Percentiles rank a stretch among this genome's conserved stretches.
phyloP scores from a whole-genome alignment of 441 rosid species.

The Syzygium syzygioides region DNA sequence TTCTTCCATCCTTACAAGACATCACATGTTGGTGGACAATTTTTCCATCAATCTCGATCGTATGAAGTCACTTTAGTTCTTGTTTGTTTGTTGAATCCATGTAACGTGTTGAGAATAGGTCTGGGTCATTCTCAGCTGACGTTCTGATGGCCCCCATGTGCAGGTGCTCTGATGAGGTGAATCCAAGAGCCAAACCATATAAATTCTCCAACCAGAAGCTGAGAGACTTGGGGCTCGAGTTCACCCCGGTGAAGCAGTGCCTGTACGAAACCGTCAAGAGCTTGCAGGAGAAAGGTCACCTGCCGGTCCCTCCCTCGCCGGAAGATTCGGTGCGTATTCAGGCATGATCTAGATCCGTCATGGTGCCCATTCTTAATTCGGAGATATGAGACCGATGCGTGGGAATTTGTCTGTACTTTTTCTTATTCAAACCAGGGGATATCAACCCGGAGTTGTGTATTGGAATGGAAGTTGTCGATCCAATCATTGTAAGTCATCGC shows the following conservation, averaged over 20 bases:
- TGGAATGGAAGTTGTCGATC: not conserved
- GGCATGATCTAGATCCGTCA: not conserved
- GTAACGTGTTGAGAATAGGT: not conserved
- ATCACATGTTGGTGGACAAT: not conserved
- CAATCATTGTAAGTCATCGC: not conserved
- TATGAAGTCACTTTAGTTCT: not conserved
- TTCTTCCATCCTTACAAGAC: not conserved
- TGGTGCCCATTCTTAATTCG: not conserved
- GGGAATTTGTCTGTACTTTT: not conserved
- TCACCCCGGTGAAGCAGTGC: conserved; percentile 81
- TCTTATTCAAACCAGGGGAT: not conserved
- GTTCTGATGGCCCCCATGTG: not conserved
- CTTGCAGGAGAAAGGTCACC: conserved; percentile 39
- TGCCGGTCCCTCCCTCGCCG: not conserved
- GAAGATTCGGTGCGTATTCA: conserved; percentile 3
- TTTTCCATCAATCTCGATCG: not conserved
- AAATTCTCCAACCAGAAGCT: conserved; percentile 19
- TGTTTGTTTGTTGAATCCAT: not conserved
- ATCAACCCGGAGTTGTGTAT: not conserved
- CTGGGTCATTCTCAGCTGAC: not conserved
- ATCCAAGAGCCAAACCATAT: conserved; percentile 9
- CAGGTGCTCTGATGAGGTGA: conserved; percentile 22
- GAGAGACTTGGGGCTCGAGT: conserved; percentile 12
- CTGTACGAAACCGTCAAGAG: conserved; percentile 32
- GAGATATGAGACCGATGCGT: not conserved